Evolutionary conservation across 495 filamentous ascomycete species (phyloP).

Genomic region (Aspergillus haitiensis): DNA sequence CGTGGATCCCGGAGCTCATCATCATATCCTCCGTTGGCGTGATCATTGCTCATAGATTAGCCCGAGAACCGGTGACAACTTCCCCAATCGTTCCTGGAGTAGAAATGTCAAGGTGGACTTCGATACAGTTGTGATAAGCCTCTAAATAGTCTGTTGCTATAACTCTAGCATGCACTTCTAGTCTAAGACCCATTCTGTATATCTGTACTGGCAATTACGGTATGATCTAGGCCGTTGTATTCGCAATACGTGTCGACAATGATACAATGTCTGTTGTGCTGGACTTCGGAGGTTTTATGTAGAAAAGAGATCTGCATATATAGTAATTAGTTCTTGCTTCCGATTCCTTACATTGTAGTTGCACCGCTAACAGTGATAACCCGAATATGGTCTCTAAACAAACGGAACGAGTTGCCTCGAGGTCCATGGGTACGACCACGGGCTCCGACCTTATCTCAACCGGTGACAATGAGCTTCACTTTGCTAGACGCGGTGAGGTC

Average conservation of each 20-base stretch:
- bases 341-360: background rate
- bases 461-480: background rate
- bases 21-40: slow-evolving; percentile 1
- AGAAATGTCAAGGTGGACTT: no score
- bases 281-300: background rate
- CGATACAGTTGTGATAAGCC: no score
- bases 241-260: background rate
- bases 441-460: background rate
- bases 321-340: background rate
- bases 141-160: no score
- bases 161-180: no score
- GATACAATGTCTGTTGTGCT: background rate
- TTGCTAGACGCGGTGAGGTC: background rate
- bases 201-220: no score
- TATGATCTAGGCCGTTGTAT: background rate
- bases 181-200: no score
- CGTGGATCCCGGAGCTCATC: background rate
- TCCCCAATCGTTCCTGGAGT: background rate
- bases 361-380: background rate
- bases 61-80: no score
- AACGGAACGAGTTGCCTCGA: background rate
- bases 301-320: background rate
- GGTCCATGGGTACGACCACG: background rate
- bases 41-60: background rate
- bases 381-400: background rate